Conservation (phyloP, 2,329 filamentous ascomycete species). For the Verticillium klebahnii region DNA sequence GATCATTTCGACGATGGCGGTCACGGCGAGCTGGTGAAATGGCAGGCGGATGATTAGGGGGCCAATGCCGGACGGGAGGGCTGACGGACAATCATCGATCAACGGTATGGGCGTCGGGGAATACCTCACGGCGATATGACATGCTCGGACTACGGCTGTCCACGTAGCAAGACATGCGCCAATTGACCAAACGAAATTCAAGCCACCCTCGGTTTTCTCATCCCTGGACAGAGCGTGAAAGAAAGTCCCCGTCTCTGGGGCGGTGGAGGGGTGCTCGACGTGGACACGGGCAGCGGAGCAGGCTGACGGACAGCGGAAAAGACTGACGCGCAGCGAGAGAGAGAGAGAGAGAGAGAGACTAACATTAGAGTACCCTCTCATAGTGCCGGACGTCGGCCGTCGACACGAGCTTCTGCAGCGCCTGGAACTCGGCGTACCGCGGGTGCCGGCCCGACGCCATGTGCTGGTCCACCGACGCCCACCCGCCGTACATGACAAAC, state of each 20-base stretch:
- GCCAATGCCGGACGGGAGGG: not conserved
- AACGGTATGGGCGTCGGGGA: constrained; percentile 3
- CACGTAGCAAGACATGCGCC: not conserved
- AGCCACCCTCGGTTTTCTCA: not conserved
- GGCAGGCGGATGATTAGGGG: not conserved
- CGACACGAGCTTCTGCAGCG: constrained; percentile 16
- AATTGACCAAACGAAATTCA: not conserved
- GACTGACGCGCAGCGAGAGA: too few species aligned
- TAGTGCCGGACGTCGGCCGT: constrained; percentile 24
- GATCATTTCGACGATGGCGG: not conserved
- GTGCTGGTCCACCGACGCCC: constrained; percentile 28
- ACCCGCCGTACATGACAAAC: constrained; percentile 34
- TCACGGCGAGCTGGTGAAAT: not conserved
- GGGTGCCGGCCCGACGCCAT: not conserved
- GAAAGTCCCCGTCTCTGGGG: too few species aligned
- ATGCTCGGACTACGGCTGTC: not conserved
- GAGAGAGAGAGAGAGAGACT: too few species aligned
- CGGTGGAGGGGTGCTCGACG: too few species aligned
- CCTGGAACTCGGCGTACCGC: constrained; percentile 13
- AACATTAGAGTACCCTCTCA: constrained; percentile 20
- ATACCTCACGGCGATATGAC: not conserved
- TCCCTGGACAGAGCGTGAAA: not conserved
- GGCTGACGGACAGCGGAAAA: too few species aligned
- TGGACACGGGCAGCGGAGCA: too few species aligned
- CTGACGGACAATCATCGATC: not conserved